Conservation (phyloP, 2,329 filamentous ascomycete genomes). For the Onygenales sp. region DNA sequence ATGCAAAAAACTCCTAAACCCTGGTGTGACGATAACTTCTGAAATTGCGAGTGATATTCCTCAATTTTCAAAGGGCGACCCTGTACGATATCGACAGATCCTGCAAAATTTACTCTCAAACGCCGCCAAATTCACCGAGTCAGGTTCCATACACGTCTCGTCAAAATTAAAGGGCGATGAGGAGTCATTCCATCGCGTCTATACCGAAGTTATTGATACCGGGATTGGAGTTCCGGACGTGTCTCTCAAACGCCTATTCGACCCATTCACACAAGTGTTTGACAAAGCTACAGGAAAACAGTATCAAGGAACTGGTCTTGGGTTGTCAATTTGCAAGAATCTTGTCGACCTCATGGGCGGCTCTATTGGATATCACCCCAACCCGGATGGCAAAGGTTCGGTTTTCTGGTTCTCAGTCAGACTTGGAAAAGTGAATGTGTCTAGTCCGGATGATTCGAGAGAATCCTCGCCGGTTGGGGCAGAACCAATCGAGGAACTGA, state of each 20-base stretch:
- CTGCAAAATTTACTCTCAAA: slow-evolving; percentile 55
- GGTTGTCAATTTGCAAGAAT: slow-evolving; percentile 49
- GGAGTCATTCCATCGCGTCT: slow-evolving; percentile 31
- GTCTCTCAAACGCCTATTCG: slow-evolving; percentile 42
- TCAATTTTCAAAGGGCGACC: slow-evolving; percentile 44
- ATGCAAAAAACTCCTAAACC: slow-evolving; percentile 38
- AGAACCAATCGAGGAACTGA: slow-evolving; percentile 23
- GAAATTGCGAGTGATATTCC: slow-evolving; percentile 40
- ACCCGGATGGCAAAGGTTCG: slow-evolving; percentile 39
- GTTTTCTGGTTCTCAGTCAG: slow-evolving; percentile 44
- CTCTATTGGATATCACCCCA: slow-evolving; percentile 36
- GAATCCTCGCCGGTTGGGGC: slow-evolving; percentile 6
- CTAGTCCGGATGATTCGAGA: neutral
- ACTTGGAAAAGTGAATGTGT: slow-evolving; percentile 8
- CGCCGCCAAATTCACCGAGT: slow-evolving; percentile 53
- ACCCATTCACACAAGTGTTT: slow-evolving; percentile 48
- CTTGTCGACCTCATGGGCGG: slow-evolving; percentile 50
- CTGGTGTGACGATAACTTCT: slow-evolving; percentile 39
- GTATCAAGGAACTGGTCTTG: slow-evolving; percentile 49
- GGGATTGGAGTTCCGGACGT: slow-evolving; percentile 44
- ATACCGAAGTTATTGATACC: slow-evolving; percentile 45
- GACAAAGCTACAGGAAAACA: slow-evolving; percentile 41
- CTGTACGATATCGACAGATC: slow-evolving; percentile 52
- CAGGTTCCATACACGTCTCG: slow-evolving; percentile 41
- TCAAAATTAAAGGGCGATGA: slow-evolving; percentile 34